Conservation (phyloP, 163 green algal genomes). For the Scenedesmus sp. region DNA sequence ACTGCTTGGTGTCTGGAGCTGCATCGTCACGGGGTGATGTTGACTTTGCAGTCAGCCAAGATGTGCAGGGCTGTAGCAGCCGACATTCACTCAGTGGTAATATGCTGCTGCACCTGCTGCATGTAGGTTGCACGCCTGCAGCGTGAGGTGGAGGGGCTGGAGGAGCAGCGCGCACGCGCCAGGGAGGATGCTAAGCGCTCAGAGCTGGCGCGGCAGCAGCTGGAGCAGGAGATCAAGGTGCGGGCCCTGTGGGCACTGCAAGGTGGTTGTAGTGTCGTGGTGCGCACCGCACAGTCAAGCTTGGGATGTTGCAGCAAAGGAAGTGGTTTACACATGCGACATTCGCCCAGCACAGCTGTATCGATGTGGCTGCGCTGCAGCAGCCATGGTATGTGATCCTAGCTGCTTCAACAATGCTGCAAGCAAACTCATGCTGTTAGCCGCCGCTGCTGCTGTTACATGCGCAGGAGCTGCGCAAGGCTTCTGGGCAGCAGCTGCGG, state of each 20-base stretch:
- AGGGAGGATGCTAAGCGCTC: conserved; percentile 64
- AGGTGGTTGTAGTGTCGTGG: not conserved
- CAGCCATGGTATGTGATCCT: not conserved
- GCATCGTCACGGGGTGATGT: not conserved
- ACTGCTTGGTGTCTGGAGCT: not conserved
- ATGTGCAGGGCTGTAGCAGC: not conserved
- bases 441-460: not conserved
- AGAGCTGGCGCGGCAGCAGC: conserved; percentile 55
- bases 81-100: not conserved
- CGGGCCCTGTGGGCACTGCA: conserved; percentile 18
- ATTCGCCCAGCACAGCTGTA: not conserved
- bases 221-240: conserved; percentile 71
- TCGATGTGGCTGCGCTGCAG: not conserved
- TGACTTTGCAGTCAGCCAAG: not conserved
- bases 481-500: conserved; percentile 65
- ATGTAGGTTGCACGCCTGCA: conserved; percentile 65
- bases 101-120: not conserved
- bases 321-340: not conserved
- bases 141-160: conserved; percentile 80
- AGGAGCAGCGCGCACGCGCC: conserved; percentile 76
- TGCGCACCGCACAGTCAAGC: not conserved
- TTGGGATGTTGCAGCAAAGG: not conserved
- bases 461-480: conserved; percentile 70
- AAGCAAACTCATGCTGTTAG: not conserved
- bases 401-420: not conserved